Evolutionary conservation across 176 grass and related monocot genomes (phyloP).

Genomic region (maize (Zea mays)): Zm-B73-REFERENCE-NAM-5.0 NC_050102.1:125787501-125788000

Average conservation of each 20-base stretch:
- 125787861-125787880: conserved; percentile 52
- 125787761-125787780: conserved; percentile 92
- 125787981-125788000: conserved; percentile 27
- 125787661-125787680: conserved; percentile 46
- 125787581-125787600: conserved; percentile 67
- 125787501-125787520: conserved; percentile 6
- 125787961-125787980: conserved; percentile 17
- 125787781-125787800: conserved; percentile 83
- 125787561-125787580: conserved; percentile 83
- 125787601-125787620: conserved; percentile 73
- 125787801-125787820: conserved; percentile 77
- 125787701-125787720: conserved; percentile 48
- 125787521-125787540: conserved; percentile 27
- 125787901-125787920: not conserved
- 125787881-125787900: not conserved
- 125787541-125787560: conserved; percentile 54
- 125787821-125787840: conserved; percentile 75
- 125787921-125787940: not conserved
- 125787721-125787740: conserved; percentile 67
- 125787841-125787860: conserved; percentile 81
- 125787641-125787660: conserved; percentile 38
- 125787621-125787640: conserved; percentile 76
- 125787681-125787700: conserved; percentile 64
- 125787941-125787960: conserved; percentile 13
- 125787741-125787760: conserved; percentile 77